A percentile compares a stretch with the other conserved stretches of the same genome.
These are phyloP conservation scores for Colletotrichum sublineola DNA, from an alignment of 2,329 filamentous ascomycete genomes.

Conservation along the genomic window DNA sequence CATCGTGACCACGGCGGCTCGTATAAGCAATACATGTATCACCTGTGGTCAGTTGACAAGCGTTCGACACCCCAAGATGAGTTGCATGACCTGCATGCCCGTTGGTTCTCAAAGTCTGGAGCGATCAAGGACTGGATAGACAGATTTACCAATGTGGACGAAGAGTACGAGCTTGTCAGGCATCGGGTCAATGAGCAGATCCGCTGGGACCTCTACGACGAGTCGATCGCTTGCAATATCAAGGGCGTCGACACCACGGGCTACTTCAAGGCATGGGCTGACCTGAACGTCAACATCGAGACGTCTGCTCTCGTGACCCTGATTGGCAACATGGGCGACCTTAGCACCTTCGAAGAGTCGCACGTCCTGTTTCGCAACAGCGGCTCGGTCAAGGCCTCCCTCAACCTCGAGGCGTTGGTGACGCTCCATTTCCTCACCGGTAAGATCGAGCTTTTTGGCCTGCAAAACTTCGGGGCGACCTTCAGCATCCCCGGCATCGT, in stretches of 20 bases:
- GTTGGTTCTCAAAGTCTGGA: slow-evolving; percentile 39
- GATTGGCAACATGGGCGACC: slow-evolving; percentile 36
- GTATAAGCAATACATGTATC: slow-evolving; percentile 29
- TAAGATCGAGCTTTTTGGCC: slow-evolving; percentile 41
- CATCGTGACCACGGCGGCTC: slow-evolving; percentile 28
- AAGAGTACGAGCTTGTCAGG: slow-evolving; percentile 22
- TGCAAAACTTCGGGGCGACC: slow-evolving; percentile 47
- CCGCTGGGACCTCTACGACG: slow-evolving; percentile 26
- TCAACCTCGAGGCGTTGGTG: slow-evolving; percentile 37
- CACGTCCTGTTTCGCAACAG: slow-evolving; percentile 39
- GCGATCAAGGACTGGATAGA: slow-evolving; percentile 37
- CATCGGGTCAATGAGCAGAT: slow-evolving; percentile 18
- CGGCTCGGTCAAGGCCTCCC: slow-evolving; percentile 28
- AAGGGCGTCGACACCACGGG: slow-evolving; percentile 8
- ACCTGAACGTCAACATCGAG: slow-evolving; percentile 35
- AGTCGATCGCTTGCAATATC: slow-evolving; percentile 16
- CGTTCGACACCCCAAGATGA: slow-evolving; percentile 34
- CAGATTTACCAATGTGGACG: slow-evolving; percentile 25
- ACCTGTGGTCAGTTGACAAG: slow-evolving; percentile 21
- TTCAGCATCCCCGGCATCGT: slow-evolving; percentile 49
- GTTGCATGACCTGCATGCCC: slow-evolving; percentile 39
- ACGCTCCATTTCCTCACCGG: slow-evolving; percentile 35
- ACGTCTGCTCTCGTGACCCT: slow-evolving; percentile 34
- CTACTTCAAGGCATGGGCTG: slow-evolving; percentile 4
- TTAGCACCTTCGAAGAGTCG: slow-evolving; percentile 32